These are phyloP conservation scores for Perkinsela sp. DNA, from an alignment of 208 protist genomes.

Conservation along the genomic window DNA sequence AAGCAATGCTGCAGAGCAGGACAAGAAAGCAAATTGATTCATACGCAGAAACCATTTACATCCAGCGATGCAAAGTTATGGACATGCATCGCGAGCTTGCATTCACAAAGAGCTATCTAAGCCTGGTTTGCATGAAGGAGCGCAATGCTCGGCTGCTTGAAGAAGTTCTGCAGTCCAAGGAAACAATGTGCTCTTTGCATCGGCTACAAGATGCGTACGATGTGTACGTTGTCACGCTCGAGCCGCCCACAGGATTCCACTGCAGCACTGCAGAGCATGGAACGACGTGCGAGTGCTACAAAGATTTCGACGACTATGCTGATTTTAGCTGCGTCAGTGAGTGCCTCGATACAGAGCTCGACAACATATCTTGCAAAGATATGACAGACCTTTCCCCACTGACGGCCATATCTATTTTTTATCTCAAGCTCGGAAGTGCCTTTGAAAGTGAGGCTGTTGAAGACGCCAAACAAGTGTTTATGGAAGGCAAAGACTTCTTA, in stretches of 20 bases:
- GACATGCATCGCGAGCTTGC: neutral
- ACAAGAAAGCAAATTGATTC: neutral
- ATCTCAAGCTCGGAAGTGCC: neutral
- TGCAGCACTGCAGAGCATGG: neutral
- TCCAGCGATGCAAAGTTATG: neutral
- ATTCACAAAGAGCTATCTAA: neutral
- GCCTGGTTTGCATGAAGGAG: neutral
- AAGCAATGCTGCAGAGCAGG: neutral
- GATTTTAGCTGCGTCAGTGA: neutral
- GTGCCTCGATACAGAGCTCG: neutral
- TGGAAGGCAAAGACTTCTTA: constrained; percentile 1
- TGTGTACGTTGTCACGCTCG: neutral
- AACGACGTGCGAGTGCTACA: neutral
- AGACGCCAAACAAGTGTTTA: neutral
- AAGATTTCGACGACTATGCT: neutral
- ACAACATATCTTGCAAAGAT: neutral
- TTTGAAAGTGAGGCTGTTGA: neutral
- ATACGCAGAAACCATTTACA: neutral
- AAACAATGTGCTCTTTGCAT: neutral
- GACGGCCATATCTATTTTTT: neutral
- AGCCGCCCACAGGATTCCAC: neutral
- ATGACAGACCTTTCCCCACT: neutral
- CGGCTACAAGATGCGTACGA: neutral
- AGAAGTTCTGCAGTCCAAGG: neutral
- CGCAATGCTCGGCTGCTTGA: neutral